Base-by-base conservation (phyloP, 164 flowering plant species). In the Tetrastigma voinierianum region DNA sequence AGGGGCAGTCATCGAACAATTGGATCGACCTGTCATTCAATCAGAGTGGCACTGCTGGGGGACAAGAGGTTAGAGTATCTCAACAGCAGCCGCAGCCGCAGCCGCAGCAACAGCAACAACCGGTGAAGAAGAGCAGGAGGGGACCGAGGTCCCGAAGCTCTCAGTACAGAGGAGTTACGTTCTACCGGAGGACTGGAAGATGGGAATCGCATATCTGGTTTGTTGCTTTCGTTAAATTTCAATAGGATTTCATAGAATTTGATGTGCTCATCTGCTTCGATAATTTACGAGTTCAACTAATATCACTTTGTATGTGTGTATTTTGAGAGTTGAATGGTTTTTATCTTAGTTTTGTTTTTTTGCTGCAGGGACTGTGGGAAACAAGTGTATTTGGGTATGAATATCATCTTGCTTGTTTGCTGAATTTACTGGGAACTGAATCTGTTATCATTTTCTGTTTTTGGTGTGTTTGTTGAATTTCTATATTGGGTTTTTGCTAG, bases 161-260 rank as follows among this genome's bases (percentile, higher is more conserved):
- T 48, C 97, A 95, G 84, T 95, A 90, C 65, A 74, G 98, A 61
- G 98, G 98, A 44, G 98, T 95, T 51, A 95, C 98, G 5, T 95
- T 95, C 70, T 95, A 95, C 62, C 73, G 97, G 66, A 78, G 98
- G 72, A 94, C 98, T 45, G 96, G 98, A 21, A 72, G 98, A 79
- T 93, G 98, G 98, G 98, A 93, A 71, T 93, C 98, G 3, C 98
- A 93, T 76, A 93, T 93, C 21, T 93, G 98, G 98, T 91, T 43
- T 8, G 65, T 58, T 9, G 32, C 14, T 51, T 52, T 64, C 13
- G 7, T 10, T 47, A 32, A n/a, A 16, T 11, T 57, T 57, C 12
- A 63, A 4, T 23, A 13, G n/a, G 15, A 9, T 19, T 61, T 17
- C 4, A 14, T 59, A 8, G 40, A 51, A 10, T 62, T 51, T 58